Evolutionary conservation across 208 protist species (phyloP), one percentile per base, ranked within the genome.

Genomic region (Leishmania lainsoni): DNA sequence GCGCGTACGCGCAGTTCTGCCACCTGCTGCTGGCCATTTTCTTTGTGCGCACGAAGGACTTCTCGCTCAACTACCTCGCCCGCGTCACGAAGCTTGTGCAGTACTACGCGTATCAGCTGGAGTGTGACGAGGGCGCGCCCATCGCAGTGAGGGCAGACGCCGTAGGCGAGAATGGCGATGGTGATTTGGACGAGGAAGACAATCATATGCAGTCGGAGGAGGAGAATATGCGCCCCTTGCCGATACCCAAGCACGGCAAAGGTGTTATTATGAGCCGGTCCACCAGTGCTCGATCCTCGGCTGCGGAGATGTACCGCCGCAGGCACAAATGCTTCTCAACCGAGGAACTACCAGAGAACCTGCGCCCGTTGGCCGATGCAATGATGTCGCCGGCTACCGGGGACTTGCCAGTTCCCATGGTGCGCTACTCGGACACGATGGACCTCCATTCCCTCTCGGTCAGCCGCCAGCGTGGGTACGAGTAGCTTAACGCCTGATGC

Each of bases 1-100:
- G 76, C 54, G 80, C 86, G 35, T 91, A 89, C 80, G 85, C 79
- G 54, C 88, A 91, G 83, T 91, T 91, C 56, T 75, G 77, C 65
- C 69, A 69, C 39, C 58, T 89, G 6, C 83, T 91, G 2, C 68
- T 91, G 12, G 80, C 83, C 76, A 82, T 87, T 54, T 89, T 80
- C 78, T 91, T 89, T 52, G 76, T 88, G 52, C 85, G 86, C 56
- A 83, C 81, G 9, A 80, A 78, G 61, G 83, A 89, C 78, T 78
- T 83, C 74, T 88, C 84, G 54, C 81, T 86, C 35, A 91, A 91
- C 80, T 87, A 91, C 83, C 75, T 81, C 39, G 88, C 88, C 32
- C 88, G 88, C 10, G 82, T 91, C 32, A 75, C 83, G 73, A 87
- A 86, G 81, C 78, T 91, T 20, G 81, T 90, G 78, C 83, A 86